Evolutionary conservation across 2,329 filamentous ascomycete genomes (phyloP).

Genomic region (Cytospora mali): DNA sequence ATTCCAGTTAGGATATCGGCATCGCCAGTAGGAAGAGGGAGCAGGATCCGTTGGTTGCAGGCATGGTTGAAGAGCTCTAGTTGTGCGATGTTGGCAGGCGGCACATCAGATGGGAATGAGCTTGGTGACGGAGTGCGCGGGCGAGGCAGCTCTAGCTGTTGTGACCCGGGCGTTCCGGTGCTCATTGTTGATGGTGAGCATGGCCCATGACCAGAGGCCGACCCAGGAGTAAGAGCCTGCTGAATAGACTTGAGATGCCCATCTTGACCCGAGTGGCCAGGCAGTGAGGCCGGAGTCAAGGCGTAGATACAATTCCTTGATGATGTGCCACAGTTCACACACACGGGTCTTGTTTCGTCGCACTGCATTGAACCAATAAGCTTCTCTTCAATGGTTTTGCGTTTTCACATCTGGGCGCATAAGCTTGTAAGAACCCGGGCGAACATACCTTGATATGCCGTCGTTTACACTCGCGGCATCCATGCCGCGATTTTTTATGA

Average conservation of each 20-base stretch:
- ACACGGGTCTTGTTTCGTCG: slow-evolving; percentile 37
- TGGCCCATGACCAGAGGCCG: slow-evolving; percentile 2
- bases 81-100: slow-evolving; percentile 11
- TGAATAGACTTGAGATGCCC: not conserved
- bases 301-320: slow-evolving; percentile 35
- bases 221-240: not conserved
- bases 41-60: slow-evolving; percentile 8
- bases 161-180: not conserved
- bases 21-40: slow-evolving; percentile 5
- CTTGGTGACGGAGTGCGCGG: not conserved
- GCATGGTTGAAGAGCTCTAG: slow-evolving; percentile 18
- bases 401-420: not conserved
- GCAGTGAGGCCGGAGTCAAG: slow-evolving; percentile 21
- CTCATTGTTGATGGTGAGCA: slow-evolving; percentile 1
- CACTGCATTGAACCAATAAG: slow-evolving; percentile 31
- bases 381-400: not conserved
- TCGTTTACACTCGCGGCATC: slow-evolving; percentile 39
- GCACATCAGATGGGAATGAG: not conserved
- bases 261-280: not conserved
- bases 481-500: slow-evolving; percentile 38
- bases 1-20: slow-evolving; percentile 4
- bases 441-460: slow-evolving; percentile 36
- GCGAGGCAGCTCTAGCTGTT: not conserved
- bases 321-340: slow-evolving; percentile 37
- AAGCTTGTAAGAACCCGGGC: not conserved